phyloP scores from a whole-genome alignment of 2,329 filamentous ascomycete species.

The Rutstroemia sydowiana region DNA sequence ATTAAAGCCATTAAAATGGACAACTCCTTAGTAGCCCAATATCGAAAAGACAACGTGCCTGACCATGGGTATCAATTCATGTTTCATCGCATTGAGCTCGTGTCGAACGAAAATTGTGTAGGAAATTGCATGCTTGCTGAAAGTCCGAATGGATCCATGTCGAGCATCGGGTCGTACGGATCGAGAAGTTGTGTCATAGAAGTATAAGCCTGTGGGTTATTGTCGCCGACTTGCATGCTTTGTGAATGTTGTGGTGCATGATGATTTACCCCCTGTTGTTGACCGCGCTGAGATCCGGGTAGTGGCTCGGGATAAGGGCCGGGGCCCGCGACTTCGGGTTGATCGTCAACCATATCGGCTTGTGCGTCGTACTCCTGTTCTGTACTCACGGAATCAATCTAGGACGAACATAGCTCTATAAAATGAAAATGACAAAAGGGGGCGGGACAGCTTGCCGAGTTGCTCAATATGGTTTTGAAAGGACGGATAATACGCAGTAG shows the following conservation, averaged over 20 bases:
- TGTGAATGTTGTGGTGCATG: constrained; percentile 31
- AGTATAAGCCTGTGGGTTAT: constrained; percentile 34
- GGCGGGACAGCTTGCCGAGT: constrained; percentile 72
- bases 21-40: not conserved
- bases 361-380: constrained; percentile 96
- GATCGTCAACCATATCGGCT: constrained; percentile 80
- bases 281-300: constrained; percentile 31
- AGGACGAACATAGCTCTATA: constrained; percentile 58
- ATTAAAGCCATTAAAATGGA: not conserved
- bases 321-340: constrained; percentile 54
- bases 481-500: constrained; percentile 66
- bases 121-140: constrained; percentile 95
- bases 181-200: constrained; percentile 46
- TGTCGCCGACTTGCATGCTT: constrained; percentile 33
- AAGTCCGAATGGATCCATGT: constrained; percentile 88
- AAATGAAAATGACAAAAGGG: constrained; percentile 36
- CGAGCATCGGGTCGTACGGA: constrained; percentile 77
- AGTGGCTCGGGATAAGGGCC: constrained; percentile 56
- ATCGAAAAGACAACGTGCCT: constrained; percentile 7
- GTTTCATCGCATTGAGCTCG: constrained; percentile 31
- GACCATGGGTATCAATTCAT: constrained; percentile 24
- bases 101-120: constrained; percentile 68
- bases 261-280: constrained; percentile 8
- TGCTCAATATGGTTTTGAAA: constrained; percentile 74
- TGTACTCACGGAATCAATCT: constrained; percentile 59